Evolutionary conservation across 2,329 filamentous ascomycete species (phyloP).

Genomic region (Xylaria sp.): DNA sequence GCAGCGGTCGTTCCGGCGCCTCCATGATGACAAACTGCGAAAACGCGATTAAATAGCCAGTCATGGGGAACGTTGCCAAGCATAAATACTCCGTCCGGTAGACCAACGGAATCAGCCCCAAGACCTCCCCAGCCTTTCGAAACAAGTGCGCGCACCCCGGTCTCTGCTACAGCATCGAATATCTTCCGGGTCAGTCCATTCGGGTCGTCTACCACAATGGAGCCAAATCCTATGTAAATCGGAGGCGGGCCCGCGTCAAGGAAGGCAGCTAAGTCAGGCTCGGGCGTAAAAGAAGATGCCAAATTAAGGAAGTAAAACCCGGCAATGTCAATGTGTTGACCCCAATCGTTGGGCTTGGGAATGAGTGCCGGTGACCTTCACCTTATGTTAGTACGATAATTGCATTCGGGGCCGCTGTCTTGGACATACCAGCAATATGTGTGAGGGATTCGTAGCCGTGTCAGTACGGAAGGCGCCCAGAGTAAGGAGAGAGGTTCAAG

Average conservation of each 20-base stretch:
- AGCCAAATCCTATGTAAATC: slow-evolving; percentile 60
- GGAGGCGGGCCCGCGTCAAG: slow-evolving; percentile 50
- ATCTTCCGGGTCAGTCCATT: slow-evolving; percentile 47
- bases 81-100: slow-evolving; percentile 81
- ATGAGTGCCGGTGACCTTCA: slow-evolving; percentile 46
- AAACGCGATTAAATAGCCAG: slow-evolving; percentile 83
- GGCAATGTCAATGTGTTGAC: slow-evolving; percentile 54
- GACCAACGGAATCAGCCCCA: slow-evolving; percentile 67
- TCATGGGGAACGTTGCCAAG: slow-evolving; percentile 85
- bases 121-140: slow-evolving; percentile 89
- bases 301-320: slow-evolving; percentile 57
- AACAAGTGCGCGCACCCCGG: slow-evolving; percentile 72
- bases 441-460: slow-evolving; percentile 75
- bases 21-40: slow-evolving; percentile 83
- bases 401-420: not conserved
- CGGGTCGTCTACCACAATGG: slow-evolving; percentile 57
- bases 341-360: slow-evolving; percentile 58
- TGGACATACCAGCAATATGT: slow-evolving; percentile 80
- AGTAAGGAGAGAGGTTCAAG: slow-evolving; percentile 78
- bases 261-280: slow-evolving; percentile 43
- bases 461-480: slow-evolving; percentile 80
- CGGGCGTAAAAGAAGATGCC: slow-evolving; percentile 38
- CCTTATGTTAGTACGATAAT: slow-evolving; percentile 3
- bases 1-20: slow-evolving; percentile 87
- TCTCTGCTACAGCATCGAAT: slow-evolving; percentile 48